Evolutionary conservation across 768 basidiomycete species (phyloP).

Genomic region (Russula olivacea): DNA sequence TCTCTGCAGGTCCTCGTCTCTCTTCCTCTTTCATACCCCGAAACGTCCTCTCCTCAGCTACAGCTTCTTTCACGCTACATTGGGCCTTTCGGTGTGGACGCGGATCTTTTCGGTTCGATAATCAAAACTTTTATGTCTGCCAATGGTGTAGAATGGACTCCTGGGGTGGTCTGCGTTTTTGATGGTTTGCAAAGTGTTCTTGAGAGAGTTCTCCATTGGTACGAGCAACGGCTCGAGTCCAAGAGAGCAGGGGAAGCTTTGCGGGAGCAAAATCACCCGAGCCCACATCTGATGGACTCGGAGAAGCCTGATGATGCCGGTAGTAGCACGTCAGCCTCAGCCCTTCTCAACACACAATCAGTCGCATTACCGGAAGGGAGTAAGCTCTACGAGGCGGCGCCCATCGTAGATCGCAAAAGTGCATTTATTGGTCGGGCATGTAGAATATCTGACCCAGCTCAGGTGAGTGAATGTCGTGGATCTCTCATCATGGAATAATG

Average conservation of each 20-base stretch:
- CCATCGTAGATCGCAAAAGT: conserved; percentile 82
- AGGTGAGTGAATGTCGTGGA: conserved; percentile 40
- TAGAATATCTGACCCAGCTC: conserved; percentile 65
- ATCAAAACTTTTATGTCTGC: conserved; percentile 76
- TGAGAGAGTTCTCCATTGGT: conserved; percentile 65
- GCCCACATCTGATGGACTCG: background rate
- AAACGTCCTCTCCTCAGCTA: conserved; percentile 65
- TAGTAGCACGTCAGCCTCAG: background rate
- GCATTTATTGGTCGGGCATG: conserved; percentile 84
- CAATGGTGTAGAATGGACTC: conserved; percentile 69
- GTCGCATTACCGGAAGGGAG: conserved; percentile 50
- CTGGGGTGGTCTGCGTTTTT: conserved; percentile 75
- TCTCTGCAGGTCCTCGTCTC: conserved; percentile 39
- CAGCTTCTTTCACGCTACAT: conserved; percentile 83
- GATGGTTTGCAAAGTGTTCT: conserved; percentile 76
- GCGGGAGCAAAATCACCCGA: conserved; percentile 42
- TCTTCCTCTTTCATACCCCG: conserved; percentile 53
- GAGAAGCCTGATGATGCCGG: background rate
- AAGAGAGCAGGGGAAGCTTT: conserved; percentile 51
- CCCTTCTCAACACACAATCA: background rate
- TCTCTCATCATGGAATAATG: background rate
- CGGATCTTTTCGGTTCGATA: conserved; percentile 67
- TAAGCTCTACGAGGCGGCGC: conserved; percentile 64
- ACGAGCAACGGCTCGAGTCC: conserved; percentile 53
- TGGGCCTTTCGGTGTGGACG: conserved; percentile 70